These are phyloP conservation scores for Geoglossum glabrum DNA, from an alignment of 495 filamentous ascomycete genomes.

Conservation along the genomic window DNA sequence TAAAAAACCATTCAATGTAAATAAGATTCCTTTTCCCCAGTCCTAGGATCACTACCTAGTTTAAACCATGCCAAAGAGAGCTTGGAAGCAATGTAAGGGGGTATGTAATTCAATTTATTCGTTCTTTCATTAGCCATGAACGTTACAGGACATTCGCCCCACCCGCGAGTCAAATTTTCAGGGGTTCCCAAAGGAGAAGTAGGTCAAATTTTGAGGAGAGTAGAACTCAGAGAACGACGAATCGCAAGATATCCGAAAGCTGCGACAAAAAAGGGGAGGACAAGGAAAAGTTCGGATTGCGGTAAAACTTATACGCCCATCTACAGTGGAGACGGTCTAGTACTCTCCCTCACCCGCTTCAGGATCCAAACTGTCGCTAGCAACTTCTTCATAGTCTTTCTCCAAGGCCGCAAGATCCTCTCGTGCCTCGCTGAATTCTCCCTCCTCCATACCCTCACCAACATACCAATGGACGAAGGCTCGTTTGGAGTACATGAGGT, in stretches of 20 bases:
- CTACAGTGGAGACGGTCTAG: constrained; percentile 19
- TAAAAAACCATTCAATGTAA: neutral
- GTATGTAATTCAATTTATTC: constrained; percentile 1
- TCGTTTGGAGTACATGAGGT: constrained; percentile 92
- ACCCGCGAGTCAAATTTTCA: neutral
- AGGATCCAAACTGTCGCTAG: constrained; percentile 41
- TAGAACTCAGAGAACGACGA: neutral
- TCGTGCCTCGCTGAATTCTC: constrained; percentile 77
- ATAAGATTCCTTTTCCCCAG: too few relatives aligned
- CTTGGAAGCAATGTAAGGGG: neutral
- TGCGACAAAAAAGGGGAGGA: neutral
- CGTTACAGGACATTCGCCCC: constrained; percentile 1
- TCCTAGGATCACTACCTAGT: too few relatives aligned
- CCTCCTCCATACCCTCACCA: constrained; percentile 90
- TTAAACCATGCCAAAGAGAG: too few relatives aligned
- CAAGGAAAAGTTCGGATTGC: neutral
- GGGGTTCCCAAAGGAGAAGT: neutral
- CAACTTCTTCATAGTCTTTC: constrained; percentile 89
- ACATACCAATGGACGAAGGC: constrained; percentile 94
- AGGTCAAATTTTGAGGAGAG: neutral
- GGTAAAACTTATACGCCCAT: neutral
- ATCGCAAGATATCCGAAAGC: neutral
- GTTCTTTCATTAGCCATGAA: neutral
- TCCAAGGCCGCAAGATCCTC: constrained; percentile 78
- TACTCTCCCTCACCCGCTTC: constrained; percentile 55